Percentiles rank a stretch among this genome's conserved stretches.
These are phyloP conservation scores for Amanita polypyramis DNA, from an alignment of 768 basidiomycete species.

Conservation along the genomic window DNA sequence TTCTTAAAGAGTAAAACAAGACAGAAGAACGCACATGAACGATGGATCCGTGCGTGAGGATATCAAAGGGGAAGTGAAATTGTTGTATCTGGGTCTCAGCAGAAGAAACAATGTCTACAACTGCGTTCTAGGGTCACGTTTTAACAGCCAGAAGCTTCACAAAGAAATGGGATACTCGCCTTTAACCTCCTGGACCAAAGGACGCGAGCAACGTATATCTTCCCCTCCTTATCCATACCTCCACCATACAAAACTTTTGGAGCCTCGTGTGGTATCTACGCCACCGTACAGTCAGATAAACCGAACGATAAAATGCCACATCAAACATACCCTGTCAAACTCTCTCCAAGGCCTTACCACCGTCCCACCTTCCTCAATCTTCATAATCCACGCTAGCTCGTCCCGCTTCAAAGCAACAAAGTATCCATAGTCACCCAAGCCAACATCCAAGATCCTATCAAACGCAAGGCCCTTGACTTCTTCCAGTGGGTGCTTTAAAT, in stretches of 20 bases:
- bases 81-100: conserved; percentile 38
- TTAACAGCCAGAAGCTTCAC: neutral
- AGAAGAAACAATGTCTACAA: conserved; percentile 42
- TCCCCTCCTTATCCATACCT: conserved; percentile 36
- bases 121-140: conserved; percentile 32
- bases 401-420: conserved; percentile 50
- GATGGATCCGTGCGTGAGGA: conserved; percentile 55
- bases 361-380: conserved; percentile 32
- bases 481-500: neutral
- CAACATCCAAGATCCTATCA: conserved; percentile 48
- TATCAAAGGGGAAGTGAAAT: conserved; percentile 57
- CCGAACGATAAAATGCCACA: neutral
- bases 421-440: conserved; percentile 42
- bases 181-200: conserved; percentile 51
- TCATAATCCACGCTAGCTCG: conserved; percentile 47
- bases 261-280: conserved; percentile 31
- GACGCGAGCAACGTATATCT: conserved; percentile 48
- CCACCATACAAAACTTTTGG: conserved; percentile 49
- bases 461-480: conserved; percentile 20
- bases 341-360: neutral
- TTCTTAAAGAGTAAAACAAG: conserved; percentile 1
- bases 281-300: neutral
- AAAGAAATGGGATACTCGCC: conserved; percentile 28
- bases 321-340: neutral
- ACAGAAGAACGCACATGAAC: conserved; percentile 37